Percentiles rank a stretch among this genome's conserved stretches.
These are phyloP conservation scores for Ettlia oleoabundans DNA, from an alignment of 139 green algal species.

Conservation along the genomic window DNA sequence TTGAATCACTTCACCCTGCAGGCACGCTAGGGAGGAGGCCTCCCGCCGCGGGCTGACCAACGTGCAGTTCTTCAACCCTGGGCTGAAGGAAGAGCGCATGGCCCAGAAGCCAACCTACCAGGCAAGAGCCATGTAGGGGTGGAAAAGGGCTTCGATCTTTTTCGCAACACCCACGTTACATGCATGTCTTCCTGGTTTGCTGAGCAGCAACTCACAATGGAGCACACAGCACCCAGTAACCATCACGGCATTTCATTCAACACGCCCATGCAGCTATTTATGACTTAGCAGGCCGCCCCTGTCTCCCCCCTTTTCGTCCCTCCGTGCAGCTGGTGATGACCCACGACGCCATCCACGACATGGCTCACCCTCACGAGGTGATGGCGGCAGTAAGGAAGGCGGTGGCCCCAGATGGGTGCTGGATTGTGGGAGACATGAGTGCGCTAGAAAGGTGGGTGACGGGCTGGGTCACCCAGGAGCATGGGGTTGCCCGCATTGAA, in stretches of 20 bases:
- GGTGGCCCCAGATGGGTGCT: slow-evolving; percentile 21
- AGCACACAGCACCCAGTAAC: no score
- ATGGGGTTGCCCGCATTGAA: background rate
- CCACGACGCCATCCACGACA: slow-evolving; percentile 52
- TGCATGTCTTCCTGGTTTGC: no score
- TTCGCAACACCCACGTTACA: no score
- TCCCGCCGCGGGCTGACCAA: slow-evolving; percentile 23
- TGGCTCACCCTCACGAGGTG: slow-evolving; percentile 35
- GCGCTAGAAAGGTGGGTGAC: slow-evolving; percentile 30
- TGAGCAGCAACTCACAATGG: no score
- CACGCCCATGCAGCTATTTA: no score
- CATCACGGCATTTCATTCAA: no score
- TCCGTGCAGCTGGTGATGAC: slow-evolving; percentile 34
- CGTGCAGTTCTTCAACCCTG: slow-evolving; percentile 29
- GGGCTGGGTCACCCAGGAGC: no score
- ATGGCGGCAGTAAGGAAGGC: slow-evolving; percentile 26
- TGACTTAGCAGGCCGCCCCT: no score
- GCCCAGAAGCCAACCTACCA: slow-evolving; percentile 25
- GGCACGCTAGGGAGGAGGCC: slow-evolving; percentile 1
- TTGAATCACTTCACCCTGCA: no score
- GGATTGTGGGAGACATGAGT: slow-evolving; percentile 44
- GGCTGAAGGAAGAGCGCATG: slow-evolving; percentile 35
- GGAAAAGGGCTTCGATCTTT: background rate
- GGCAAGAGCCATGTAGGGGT: no score
- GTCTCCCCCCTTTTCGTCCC: no score